Evolutionary conservation across 2,329 filamentous ascomycete genomes (phyloP).

Genomic region (Neopestalotiopsis sp.): DNA sequence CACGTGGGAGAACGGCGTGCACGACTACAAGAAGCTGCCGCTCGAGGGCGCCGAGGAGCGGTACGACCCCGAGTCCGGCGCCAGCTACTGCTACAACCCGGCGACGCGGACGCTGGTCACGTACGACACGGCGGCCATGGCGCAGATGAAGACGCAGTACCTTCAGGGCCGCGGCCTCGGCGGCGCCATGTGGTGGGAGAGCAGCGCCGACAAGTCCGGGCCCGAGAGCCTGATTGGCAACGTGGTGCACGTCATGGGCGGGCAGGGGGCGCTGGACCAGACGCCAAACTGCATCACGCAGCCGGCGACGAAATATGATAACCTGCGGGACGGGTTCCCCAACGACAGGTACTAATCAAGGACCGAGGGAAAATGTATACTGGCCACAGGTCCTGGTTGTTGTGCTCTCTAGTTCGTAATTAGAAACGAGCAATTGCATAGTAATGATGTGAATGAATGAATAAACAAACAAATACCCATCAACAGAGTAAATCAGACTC

Average conservation of each 20-base stretch:
- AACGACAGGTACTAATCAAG: constrained; percentile 34
- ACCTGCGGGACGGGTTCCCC: constrained; percentile 64
- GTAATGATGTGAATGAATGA: neutral
- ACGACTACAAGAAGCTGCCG: constrained; percentile 88
- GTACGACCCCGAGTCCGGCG: constrained; percentile 67
- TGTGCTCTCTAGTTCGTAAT: neutral
- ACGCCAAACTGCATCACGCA: constrained; percentile 66
- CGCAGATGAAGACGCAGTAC: constrained; percentile 72
- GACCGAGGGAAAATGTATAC: neutral
- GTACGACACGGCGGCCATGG: constrained; percentile 77
- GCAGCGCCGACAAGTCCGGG: constrained; percentile 74
- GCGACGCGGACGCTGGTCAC: constrained; percentile 71
- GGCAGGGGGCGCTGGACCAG: constrained; percentile 53
- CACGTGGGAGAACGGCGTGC: constrained; percentile 83
- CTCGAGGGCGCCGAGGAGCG: constrained; percentile 68
- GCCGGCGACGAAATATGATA: constrained; percentile 73
- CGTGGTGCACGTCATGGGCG: constrained; percentile 66
- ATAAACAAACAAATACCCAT: neutral
- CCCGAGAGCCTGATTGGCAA: constrained; percentile 71
- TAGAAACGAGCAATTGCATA: neutral
- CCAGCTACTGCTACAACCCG: constrained; percentile 79
- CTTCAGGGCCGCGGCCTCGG: constrained; percentile 72
- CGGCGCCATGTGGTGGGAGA: constrained; percentile 99
- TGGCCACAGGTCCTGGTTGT: neutral
- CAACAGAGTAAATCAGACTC: too few relatives aligned